phyloP scores from a whole-genome alignment of 2,329 filamentous ascomycete genomes.

The Hortaea sp. region DNA sequence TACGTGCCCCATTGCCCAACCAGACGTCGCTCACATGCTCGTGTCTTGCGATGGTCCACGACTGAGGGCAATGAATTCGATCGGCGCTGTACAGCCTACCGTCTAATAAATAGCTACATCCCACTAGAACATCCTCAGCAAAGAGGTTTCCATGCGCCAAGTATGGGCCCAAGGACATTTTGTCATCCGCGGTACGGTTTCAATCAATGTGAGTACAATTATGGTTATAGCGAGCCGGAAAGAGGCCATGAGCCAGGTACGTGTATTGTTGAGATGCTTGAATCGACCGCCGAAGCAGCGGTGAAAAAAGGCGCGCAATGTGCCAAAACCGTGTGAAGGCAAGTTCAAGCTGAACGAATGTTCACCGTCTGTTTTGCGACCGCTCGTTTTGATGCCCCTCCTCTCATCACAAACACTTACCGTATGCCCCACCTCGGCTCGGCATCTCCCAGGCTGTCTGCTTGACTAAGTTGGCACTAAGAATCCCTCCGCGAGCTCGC shows the following conservation, averaged over 20 bases:
- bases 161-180: neutral
- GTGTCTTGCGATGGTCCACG: neutral
- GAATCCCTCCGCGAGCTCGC: neutral
- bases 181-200: neutral
- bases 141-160: too few species aligned
- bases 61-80: neutral
- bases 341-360: neutral
- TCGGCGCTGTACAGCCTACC: neutral
- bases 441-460: neutral
- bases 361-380: neutral
- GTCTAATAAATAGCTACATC: too few species aligned
- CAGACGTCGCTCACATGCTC: neutral
- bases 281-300: neutral
- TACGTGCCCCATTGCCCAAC: neutral
- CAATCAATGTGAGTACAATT: neutral
- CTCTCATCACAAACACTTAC: neutral
- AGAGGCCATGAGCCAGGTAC: too few species aligned
- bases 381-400: neutral
- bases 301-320: neutral
- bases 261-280: too few species aligned
- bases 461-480: neutral
- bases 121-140: too few species aligned
- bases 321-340: too few species aligned
- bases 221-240: too few species aligned
- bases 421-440: neutral